phyloP scores from a whole-genome alignment of 2,329 filamentous ascomycete species.

The Sphaerostilbella broomeana region DNA sequence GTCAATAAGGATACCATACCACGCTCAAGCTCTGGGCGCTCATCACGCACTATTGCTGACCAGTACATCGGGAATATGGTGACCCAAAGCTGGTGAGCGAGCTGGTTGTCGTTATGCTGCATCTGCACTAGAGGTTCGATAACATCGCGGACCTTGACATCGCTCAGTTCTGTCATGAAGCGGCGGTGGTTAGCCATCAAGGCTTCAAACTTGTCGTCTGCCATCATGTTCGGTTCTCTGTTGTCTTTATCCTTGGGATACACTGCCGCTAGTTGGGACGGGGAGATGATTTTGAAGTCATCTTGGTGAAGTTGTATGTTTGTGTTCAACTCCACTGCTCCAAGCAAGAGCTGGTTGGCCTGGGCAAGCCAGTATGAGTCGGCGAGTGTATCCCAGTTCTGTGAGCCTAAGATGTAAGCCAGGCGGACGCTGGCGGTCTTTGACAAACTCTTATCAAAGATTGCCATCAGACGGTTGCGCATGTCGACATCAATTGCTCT shows the following conservation, averaged over 20 bases:
- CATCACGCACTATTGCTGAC: constrained; percentile 81
- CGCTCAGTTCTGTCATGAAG: constrained; percentile 78
- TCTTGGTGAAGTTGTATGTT: constrained; percentile 71
- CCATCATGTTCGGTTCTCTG: constrained; percentile 58
- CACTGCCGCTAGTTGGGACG: constrained; percentile 65
- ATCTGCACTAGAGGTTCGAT: constrained; percentile 86
- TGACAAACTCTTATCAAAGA: constrained; percentile 93
- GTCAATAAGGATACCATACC: constrained; percentile 85
- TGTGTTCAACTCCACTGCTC: constrained; percentile 81
- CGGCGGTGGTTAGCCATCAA: constrained; percentile 71
- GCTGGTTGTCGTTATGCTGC: constrained; percentile 76
- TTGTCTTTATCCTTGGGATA: constrained; percentile 72
- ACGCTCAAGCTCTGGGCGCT: constrained; percentile 82
- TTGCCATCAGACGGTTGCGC: constrained; percentile 92
- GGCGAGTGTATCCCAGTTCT: constrained; percentile 93
- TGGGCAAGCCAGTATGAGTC: constrained; percentile 98
- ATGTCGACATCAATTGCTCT: constrained; percentile 91
- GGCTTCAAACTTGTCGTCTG: constrained; percentile 74
- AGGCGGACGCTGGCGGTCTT: constrained; percentile 83
- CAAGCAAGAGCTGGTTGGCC: constrained; percentile 85
- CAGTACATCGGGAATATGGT: constrained; percentile 88
- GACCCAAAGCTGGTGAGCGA: constrained; percentile 87
- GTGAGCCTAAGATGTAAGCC: constrained; percentile 79
- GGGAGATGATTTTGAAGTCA: constrained; percentile 73
- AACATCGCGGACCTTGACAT: constrained; percentile 81